Evolutionary conservation across 2,329 filamentous ascomycete species (phyloP), one percentile per base, ranked within the genome.

Genomic region (Microdochium nivale): DNA sequence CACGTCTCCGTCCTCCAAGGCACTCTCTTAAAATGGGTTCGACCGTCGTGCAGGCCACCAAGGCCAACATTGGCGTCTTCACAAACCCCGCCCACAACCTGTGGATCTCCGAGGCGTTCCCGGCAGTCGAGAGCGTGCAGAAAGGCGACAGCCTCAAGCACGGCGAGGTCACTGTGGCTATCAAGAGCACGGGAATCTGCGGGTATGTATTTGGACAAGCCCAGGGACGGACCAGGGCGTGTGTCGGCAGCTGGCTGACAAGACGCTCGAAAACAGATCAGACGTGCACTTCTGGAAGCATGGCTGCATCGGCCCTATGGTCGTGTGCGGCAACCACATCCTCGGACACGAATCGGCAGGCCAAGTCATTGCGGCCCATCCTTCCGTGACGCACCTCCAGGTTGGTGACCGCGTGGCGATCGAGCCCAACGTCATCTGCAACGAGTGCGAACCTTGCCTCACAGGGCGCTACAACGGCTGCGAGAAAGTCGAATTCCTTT

Each of bases 211-310:
- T 23, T 4, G 19, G 19, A 24, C 21, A 13, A 5, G n/a, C 8
- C 19, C n/a, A n/a, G n/a, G n/a, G n/a, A n/a, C n/a, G n/a, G n/a
- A n/a, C n/a, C n/a, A n/a, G 13, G 40, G 23, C 16, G 40, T 13
- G 19, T 44, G 40, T 7, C 40, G 40, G 13, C n/a, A 11, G 5
- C 7, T 11, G 21, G 19, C 40, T 19, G n/a, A 24, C 35, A 52
- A 61, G 33, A 63, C 55, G 23, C 33, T 50, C 47, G 49, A 21
- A 24, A 10, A 49, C 61, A 92, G 88, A 53, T 95, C 89, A 54
- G 91, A 96, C 70, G 86, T 97, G 52, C 92, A 97, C 73, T 97
- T 97, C 76, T 97, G 92, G 92, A 89, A 95, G 67, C 87, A 87
- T 49, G 92, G 92, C 59, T 88, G 88, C 74, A 97, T 97, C 66